These are phyloP conservation scores for Apiotrichum laibachii DNA, from an alignment of 1,284 basidiomycete genomes.

Conservation along the genomic window DNA sequence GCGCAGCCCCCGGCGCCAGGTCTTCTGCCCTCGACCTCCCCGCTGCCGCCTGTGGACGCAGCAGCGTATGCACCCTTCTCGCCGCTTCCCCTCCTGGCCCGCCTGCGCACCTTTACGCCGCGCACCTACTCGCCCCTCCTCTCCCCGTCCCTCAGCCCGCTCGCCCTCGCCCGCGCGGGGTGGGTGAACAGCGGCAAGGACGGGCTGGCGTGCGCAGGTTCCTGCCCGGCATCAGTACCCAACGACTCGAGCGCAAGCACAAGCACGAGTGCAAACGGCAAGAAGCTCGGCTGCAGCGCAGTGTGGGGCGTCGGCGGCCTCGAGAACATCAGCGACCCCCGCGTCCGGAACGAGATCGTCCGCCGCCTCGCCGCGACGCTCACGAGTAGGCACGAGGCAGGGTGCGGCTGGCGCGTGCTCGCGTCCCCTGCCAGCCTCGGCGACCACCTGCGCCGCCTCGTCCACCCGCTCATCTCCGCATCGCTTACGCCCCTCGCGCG, in stretches of 20 bases:
- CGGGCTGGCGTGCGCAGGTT: slow-evolving; percentile 24
- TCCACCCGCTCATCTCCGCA: slow-evolving; percentile 31
- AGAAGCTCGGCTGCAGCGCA: not conserved
- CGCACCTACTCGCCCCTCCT: slow-evolving; percentile 18
- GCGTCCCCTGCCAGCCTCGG: slow-evolving; percentile 13
- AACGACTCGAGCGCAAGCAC: no score
- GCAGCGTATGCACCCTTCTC: slow-evolving; percentile 36
- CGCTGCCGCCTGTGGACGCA: slow-evolving; percentile 15
- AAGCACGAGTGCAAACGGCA: no score
- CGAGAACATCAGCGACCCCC: not conserved
- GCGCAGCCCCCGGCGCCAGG: not conserved
- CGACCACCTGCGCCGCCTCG: slow-evolving; percentile 18
- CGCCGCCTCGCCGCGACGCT: slow-evolving; percentile 24
- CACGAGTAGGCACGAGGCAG: slow-evolving; percentile 21
- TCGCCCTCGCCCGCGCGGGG: slow-evolving; percentile 27
- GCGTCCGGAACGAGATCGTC: slow-evolving; percentile 27
- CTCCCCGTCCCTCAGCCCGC: slow-evolving; percentile 20
- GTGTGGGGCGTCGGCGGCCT: slow-evolving; percentile 19
- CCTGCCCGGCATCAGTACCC: slow-evolving; percentile 6
- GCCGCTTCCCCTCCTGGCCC: slow-evolving; percentile 33
- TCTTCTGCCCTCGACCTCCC: slow-evolving; percentile 29
- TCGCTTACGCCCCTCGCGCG: slow-evolving; percentile 27
- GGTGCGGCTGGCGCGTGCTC: slow-evolving; percentile 33
- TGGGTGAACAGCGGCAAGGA: slow-evolving; percentile 29
- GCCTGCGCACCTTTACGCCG: slow-evolving; percentile 34